Evolutionary conservation across 345 rosid genomes (phyloP).

Genomic region (Hevea brasiliensis): DNA sequence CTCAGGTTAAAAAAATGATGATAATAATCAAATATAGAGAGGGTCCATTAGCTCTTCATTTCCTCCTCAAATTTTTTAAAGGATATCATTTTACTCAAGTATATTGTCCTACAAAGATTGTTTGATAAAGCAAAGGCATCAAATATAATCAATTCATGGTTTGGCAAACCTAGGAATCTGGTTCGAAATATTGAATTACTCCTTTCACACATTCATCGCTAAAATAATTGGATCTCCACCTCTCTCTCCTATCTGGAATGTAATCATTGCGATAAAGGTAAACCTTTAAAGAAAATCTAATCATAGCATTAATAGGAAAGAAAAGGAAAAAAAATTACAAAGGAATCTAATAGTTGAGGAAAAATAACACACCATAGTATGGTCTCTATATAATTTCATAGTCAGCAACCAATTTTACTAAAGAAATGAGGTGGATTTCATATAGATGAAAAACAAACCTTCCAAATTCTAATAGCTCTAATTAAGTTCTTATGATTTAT

Average conservation of each 20-base stretch:
- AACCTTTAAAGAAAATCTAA: conserved; percentile 12
- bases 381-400: no score
- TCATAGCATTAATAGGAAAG: background rate
- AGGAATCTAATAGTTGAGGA: conserved; percentile 13
- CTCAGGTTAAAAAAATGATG: no score
- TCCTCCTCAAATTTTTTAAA: no score
- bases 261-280: conserved; percentile 2
- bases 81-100: background rate
- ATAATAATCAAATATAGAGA: no score
- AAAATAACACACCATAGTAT: background rate
- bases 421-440: background rate
- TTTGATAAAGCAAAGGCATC: conserved; percentile 9
- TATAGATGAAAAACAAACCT: background rate
- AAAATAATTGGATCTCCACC: background rate
- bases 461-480: background rate
- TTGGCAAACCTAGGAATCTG: background rate
- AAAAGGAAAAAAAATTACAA: background rate
- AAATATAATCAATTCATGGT: background rate
- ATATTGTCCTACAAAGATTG: background rate
- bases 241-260: background rate
- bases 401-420: background rate
- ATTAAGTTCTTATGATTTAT: no score
- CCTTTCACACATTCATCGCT: background rate
- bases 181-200: background rate
- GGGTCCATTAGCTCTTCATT: no score